A percentile compares a stretch with the other conserved stretches of the same genome.
These are phyloP conservation scores for Xylaria digitata DNA, from an alignment of 2,329 filamentous ascomycete genomes.

Conservation along the genomic window DNA sequence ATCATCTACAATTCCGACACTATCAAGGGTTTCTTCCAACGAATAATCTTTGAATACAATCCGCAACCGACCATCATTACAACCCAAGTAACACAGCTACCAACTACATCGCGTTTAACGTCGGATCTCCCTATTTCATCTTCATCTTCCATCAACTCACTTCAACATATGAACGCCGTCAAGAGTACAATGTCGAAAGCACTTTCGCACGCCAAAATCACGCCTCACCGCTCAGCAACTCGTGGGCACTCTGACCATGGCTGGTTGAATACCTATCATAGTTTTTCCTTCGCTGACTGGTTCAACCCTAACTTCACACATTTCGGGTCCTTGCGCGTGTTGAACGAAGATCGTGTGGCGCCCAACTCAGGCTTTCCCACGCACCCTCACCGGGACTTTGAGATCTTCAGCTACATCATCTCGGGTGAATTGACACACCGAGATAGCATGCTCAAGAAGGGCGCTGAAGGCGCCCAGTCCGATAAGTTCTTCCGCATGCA, in stretches of 20 bases:
- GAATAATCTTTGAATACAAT: conserved; percentile 10
- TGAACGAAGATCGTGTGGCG: conserved; percentile 89
- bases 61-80: not conserved
- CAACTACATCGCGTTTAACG: conserved; percentile 3
- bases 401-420: conserved; percentile 89
- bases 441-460: conserved; percentile 83
- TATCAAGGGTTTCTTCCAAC: conserved; percentile 37
- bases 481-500: conserved; percentile 78
- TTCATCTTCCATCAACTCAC: conserved; percentile 10
- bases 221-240: conserved; percentile 75
- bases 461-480: conserved; percentile 66
- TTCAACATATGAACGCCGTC: conserved; percentile 51
- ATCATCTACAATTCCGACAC: conserved; percentile 45
- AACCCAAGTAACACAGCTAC: conserved; percentile 6
- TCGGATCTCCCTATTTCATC: conserved; percentile 15
- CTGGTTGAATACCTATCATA: conserved; percentile 90
- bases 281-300: conserved; percentile 82
- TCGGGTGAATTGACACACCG: conserved; percentile 87
- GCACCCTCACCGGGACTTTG: conserved; percentile 85
- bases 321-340: conserved; percentile 82
- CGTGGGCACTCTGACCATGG: conserved; percentile 84
- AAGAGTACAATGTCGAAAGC: conserved; percentile 70
- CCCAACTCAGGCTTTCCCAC: conserved; percentile 82
- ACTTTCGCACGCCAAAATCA: conserved; percentile 76
- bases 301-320: conserved; percentile 73